Evolutionary conservation across 1,284 basidiomycete genomes (phyloP).

Genomic region (Boletus mariae): DNA sequence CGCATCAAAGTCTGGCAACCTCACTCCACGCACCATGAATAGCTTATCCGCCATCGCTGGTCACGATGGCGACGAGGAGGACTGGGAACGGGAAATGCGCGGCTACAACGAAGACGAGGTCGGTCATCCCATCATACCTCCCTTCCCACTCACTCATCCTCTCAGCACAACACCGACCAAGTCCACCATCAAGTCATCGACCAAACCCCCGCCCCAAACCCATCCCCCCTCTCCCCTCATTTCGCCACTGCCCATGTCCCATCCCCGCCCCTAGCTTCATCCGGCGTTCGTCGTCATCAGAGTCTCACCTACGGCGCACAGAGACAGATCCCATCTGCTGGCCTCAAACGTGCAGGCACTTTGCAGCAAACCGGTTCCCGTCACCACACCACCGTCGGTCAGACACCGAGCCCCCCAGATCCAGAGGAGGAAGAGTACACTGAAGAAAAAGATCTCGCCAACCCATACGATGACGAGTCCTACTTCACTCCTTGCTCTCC

Average conservation of each 20-base stretch:
- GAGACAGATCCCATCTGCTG: slow-evolving; percentile 43
- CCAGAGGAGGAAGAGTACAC: slow-evolving; percentile 56
- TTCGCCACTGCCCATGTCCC: slow-evolving; percentile 51
- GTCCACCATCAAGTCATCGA: slow-evolving; percentile 52
- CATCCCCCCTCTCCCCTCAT: slow-evolving; percentile 61
- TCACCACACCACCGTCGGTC: slow-evolving; percentile 32
- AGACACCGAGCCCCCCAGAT: slow-evolving; percentile 44
- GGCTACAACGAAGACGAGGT: slow-evolving; percentile 62
- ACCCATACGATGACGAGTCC: slow-evolving; percentile 56
- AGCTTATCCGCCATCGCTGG: slow-evolving; percentile 78
- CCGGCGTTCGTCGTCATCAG: slow-evolving; percentile 71
- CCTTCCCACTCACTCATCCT: slow-evolving; percentile 6
- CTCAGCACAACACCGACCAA: slow-evolving; percentile 36
- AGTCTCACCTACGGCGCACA: slow-evolving; percentile 68
- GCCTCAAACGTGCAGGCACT: slow-evolving; percentile 72
- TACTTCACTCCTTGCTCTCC: slow-evolving; percentile 38
- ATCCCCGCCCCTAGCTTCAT: slow-evolving; percentile 65
- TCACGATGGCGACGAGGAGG: slow-evolving; percentile 80
- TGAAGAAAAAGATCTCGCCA: slow-evolving; percentile 47
- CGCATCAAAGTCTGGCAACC: slow-evolving; percentile 51
- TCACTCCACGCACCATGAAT: slow-evolving; percentile 71
- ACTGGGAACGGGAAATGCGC: slow-evolving; percentile 70
- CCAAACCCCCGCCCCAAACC: slow-evolving; percentile 37
- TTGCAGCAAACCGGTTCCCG: slow-evolving; percentile 48
- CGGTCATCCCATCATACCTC: slow-evolving; percentile 9